These are phyloP conservation scores for Lyophyllum decastes DNA, from an alignment of 768 basidiomycete species.

Conservation along the genomic window DNA sequence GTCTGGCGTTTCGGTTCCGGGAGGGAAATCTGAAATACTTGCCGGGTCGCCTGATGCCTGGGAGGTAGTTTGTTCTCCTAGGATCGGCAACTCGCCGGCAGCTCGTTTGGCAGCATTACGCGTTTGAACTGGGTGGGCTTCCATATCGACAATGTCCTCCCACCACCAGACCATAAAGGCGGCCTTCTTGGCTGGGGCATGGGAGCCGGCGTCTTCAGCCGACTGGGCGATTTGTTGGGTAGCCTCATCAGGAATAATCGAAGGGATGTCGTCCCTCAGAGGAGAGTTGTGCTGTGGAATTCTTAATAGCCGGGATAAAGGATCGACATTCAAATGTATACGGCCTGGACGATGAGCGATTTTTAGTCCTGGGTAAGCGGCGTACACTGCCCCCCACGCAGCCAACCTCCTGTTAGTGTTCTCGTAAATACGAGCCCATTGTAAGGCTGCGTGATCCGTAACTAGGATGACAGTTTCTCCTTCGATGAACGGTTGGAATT, in stretches of 20 bases:
- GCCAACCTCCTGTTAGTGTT: slow-evolving; percentile 16
- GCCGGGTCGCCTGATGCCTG: no score
- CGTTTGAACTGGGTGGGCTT: background rate
- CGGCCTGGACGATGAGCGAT: slow-evolving; percentile 34
- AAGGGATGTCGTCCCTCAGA: slow-evolving; percentile 2
- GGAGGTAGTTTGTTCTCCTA: background rate
- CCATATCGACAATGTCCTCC: slow-evolving; percentile 20
- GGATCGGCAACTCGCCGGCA: background rate
- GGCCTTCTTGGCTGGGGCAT: slow-evolving; percentile 16
- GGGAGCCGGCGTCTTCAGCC: background rate
- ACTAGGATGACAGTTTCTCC: slow-evolving; percentile 27
- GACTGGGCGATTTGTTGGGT: background rate
- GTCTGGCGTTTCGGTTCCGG: no score
- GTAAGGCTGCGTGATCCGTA: slow-evolving; percentile 26
- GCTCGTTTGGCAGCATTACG: background rate
- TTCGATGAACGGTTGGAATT: slow-evolving; percentile 37
- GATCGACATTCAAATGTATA: slow-evolving; percentile 34
- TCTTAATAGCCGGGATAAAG: slow-evolving; percentile 18
- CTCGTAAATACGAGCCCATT: slow-evolving; percentile 24
- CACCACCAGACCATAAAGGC: slow-evolving; percentile 20
- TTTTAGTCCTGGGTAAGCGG: slow-evolving; percentile 28
- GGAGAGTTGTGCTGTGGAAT: slow-evolving; percentile 19
- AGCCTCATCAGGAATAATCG: background rate
- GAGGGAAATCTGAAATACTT: no score
- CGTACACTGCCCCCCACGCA: slow-evolving; percentile 28